Evolutionary conservation across 2,329 filamentous ascomycete species (phyloP).

Genomic region (Pseudogymnoascus sp.): DNA sequence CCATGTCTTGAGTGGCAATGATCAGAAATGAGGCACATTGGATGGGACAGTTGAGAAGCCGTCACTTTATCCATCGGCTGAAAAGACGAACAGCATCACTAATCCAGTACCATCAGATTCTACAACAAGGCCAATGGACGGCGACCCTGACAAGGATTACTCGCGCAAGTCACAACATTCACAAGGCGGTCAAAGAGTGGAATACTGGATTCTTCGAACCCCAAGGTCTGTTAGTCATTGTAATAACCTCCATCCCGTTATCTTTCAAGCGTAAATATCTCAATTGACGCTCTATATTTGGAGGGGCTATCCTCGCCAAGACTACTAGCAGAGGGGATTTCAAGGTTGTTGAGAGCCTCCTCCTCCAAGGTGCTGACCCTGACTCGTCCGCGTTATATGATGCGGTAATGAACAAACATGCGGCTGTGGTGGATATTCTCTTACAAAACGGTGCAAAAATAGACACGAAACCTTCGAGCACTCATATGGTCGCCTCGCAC

Average conservation of each 20-base stretch:
- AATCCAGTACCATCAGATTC: neutral
- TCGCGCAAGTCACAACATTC: neutral
- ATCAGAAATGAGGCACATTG: neutral
- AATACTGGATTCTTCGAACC: neutral
- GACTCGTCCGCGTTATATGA: constrained; percentile 14
- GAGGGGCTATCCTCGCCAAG: constrained; percentile 10
- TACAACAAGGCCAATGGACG: neutral
- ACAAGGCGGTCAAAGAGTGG: neutral
- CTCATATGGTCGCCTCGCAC: constrained; percentile 11
- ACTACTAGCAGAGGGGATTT: constrained; percentile 9
- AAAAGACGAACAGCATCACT: neutral
- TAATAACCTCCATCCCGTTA: neutral
- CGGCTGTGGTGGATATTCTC: constrained; percentile 12
- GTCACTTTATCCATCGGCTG: neutral
- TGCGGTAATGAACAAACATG: constrained; percentile 9
- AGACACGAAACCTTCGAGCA: constrained; percentile 11
- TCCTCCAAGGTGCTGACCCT: constrained; percentile 2
- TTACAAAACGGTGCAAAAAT: constrained; percentile 13
- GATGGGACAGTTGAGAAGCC: neutral
- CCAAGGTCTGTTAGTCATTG: neutral
- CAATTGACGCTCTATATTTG: constrained; percentile 14
- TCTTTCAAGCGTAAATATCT: constrained; percentile 8
- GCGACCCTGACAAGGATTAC: neutral
- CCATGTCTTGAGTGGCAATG: neutral
- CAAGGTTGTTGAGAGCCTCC: constrained; percentile 8